Base-by-base conservation (phyloP, 495 filamentous ascomycete genomes). In the Tuber magnatum region DNA sequence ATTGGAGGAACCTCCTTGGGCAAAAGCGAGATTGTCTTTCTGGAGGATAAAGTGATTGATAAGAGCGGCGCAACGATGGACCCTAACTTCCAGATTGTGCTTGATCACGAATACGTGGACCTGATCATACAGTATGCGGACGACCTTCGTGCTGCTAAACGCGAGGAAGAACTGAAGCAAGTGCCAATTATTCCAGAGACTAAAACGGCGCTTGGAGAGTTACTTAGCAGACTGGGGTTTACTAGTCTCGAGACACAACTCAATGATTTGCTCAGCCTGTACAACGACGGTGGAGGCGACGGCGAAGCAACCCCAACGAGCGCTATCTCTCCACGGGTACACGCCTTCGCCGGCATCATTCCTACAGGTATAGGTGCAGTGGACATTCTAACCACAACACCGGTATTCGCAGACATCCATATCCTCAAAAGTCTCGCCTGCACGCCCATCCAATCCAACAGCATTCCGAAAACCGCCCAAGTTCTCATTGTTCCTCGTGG, bases 1-100 rank as follows among this genome's bases (percentile, higher is more conserved):
- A 88, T 98, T 83, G 92, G 92, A 68, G 92, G 92, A 80, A 87
- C 96, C 41, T 87, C 91, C 0, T 85, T 99, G 2, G 95, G 95
- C 14, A 91, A 92, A 74, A 94, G 97, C 79, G 95, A 99, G 85
- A 93, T 91, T 81, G 89, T 97, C 73, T 92, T 93, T 81, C 86
- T 99, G 74, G 86, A 89, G n/a, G 87, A 91, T 39, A 89, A 93
- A 46, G 87, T 92, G 48, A 87, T 96, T 71, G 89, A 75, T 46
- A 79, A 90, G 75, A 90, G 91, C 71, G 56, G 56, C 32, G 28
- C 56, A 35, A 88, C 93, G 74, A 87, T 88, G 56, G 95, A 97
- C 84, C 92, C 93, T 32, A 85, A 83, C 68, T 78, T 81, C 68
- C 48, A 81, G 24, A 69, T 73, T 42, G 22, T 76, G 12, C 56